Base-by-base conservation (phyloP, 139 green algal genomes). In the Tetraselmis striata region DNA sequence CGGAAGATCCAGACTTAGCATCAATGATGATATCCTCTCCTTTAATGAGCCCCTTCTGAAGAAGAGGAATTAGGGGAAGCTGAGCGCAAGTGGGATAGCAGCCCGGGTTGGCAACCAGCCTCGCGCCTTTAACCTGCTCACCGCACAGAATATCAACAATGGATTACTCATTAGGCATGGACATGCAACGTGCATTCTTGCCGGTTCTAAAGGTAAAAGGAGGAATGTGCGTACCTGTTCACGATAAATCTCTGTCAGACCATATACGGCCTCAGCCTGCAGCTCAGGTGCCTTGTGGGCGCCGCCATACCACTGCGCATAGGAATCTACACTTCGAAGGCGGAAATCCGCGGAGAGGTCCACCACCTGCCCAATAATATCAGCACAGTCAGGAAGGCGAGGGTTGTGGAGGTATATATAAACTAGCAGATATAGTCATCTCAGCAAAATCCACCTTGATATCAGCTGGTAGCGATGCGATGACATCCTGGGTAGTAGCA, bases 291-390 rank as follows among this genome's bases (percentile, higher is more conserved):
- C 96, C 29, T 89, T 88, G 84, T 99, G 96, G 84, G 93, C 91
- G 28, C 90, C 90, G 28, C 95, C 94, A 81, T 99, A 99, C 96
- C 96, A 99, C 87, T 99, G 89, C 28, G 91, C 94, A 77, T 99
- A 99, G 0, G 84, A 83, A 31, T 90, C 85, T 1, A 94, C 87
- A 87, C 98, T 86, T 58, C 80, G 80, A 32, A 99, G 89, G 1
- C 96, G 84, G 90, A 99, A 99, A 90, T 99, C 96, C 11, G 96
- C 96, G 1, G 92, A 97, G 45, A 99, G 89, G 85, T 99, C 96
- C 29, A 99, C 96, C 22, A 67, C 45, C 45, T 67, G n/a, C n/a
- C n/a, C n/a, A n/a, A n/a, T n/a, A n/a, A n/a, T n/a, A n/a, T n/a
- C n/a, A n/a, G n/a, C n/a, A n/a, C n/a, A n/a, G n/a, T n/a, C n/a